These are phyloP conservation scores for Trichoderma polysporum DNA, from an alignment of 2,329 filamentous ascomycete species.

Conservation along the genomic window DNA sequence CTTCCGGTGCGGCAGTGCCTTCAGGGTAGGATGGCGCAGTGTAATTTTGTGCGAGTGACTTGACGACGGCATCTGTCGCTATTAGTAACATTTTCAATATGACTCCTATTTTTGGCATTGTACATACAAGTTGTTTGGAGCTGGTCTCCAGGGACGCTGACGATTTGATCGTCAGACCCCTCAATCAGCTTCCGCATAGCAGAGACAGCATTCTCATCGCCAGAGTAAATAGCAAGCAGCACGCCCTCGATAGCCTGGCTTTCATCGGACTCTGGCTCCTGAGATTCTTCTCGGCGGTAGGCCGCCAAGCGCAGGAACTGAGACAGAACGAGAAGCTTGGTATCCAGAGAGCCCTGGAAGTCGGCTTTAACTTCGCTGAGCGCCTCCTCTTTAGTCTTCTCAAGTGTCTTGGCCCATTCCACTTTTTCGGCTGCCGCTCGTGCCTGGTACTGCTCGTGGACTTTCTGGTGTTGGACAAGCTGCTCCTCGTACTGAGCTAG, in stretches of 20 bases:
- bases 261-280: slow-evolving; percentile 64
- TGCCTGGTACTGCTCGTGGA: slow-evolving; percentile 69
- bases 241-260: slow-evolving; percentile 80
- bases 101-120: neutral
- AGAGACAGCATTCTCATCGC: slow-evolving; percentile 70
- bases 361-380: slow-evolving; percentile 52
- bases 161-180: slow-evolving; percentile 65
- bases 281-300: slow-evolving; percentile 69
- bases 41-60: slow-evolving; percentile 53
- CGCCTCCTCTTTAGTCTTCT: slow-evolving; percentile 55
- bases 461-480: slow-evolving; percentile 70
- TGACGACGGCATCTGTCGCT: slow-evolving; percentile 38
- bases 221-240: slow-evolving; percentile 74
- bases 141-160: slow-evolving; percentile 62
- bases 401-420: slow-evolving; percentile 59
- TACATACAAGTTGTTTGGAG: slow-evolving; percentile 69
- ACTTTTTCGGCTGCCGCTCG: slow-evolving; percentile 58
- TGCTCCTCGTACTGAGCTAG: slow-evolving; percentile 72
- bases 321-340: slow-evolving; percentile 68
- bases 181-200: slow-evolving; percentile 77
- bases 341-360: slow-evolving; percentile 55
- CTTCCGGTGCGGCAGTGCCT: slow-evolving; percentile 34
- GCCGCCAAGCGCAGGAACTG: slow-evolving; percentile 80
- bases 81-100: slow-evolving; percentile 24
- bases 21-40: slow-evolving; percentile 42